Conservation (phyloP, 2,329 filamentous ascomycete species). For the Penicillium digitatum region DNA sequence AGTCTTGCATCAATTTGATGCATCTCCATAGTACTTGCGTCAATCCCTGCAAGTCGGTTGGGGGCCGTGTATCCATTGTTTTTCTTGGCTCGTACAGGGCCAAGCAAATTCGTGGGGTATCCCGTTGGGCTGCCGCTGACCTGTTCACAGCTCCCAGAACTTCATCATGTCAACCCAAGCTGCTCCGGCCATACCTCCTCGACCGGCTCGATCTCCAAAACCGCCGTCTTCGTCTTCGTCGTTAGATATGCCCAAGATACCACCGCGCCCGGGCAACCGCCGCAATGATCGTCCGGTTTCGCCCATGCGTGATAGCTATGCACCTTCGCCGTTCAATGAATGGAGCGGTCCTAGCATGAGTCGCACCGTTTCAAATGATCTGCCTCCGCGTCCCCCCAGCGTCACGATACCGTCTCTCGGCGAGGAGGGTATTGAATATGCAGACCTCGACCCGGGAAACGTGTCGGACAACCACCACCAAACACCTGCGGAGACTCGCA, state of each 20-base stretch:
- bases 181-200: constrained; percentile 59
- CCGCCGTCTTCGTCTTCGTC: constrained; percentile 36
- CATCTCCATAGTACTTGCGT: neutral
- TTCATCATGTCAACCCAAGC: constrained; percentile 42
- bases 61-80: neutral
- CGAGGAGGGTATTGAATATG: constrained; percentile 87
- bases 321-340: constrained; percentile 81
- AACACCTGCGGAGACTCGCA: constrained; percentile 69
- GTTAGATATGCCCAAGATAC: constrained; percentile 64
- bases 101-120: neutral
- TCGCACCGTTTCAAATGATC: constrained; percentile 35
- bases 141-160: constrained; percentile 2
- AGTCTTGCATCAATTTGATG: constrained; percentile 1
- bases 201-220: constrained; percentile 54
- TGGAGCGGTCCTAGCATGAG: constrained; percentile 42
- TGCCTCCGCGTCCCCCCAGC: constrained; percentile 62
- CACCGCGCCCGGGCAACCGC: constrained; percentile 68
- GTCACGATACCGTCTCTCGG: constrained; percentile 81
- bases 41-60: neutral
- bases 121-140: constrained; percentile 17
- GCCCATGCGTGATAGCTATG: constrained; percentile 72
- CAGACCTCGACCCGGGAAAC: constrained; percentile 51
- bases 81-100: neutral
- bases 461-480: constrained; percentile 41
- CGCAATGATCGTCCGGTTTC: constrained; percentile 70